Percentiles rank a stretch among this genome's conserved stretches.
Evolutionary conservation across 306 rosid species (phyloP).

Genomic region (Begonia masoniana): DNA sequence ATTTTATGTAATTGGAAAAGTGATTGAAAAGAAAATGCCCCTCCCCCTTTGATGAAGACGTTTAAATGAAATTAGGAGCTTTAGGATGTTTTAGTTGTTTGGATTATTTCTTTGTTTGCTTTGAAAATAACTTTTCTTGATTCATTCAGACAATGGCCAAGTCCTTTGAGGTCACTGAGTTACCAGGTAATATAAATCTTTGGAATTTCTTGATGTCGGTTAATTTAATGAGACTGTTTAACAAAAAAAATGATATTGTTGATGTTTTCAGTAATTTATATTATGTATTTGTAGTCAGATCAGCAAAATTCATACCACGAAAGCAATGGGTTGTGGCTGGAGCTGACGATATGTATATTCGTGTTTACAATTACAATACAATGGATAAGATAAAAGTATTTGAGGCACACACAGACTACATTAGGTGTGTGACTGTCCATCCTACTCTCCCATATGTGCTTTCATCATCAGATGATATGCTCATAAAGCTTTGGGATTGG

Average conservation of each 20-base stretch:
- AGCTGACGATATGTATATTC: conserved; percentile 95
- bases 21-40: too few relatives aligned
- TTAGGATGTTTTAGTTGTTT: neutral
- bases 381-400: conserved; percentile 95
- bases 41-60: too few relatives aligned
- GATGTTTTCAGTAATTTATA: neutral
- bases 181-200: conserved; percentile 57
- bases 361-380: conserved; percentile 96
- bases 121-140: too few relatives aligned
- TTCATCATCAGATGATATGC: conserved; percentile 99
- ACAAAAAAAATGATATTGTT: too few relatives aligned
- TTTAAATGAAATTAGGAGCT: too few relatives aligned
- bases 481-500: conserved; percentile 99
- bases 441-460: conserved; percentile 94
- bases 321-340: conserved; percentile 99
- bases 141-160: conserved; percentile 79
- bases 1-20: neutral
- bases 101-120: neutral
- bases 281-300: conserved; percentile 66
- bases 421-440: conserved; percentile 97
- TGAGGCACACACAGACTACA: conserved; percentile 98
- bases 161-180: conserved; percentile 96
- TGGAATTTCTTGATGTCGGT: conserved; percentile 4
- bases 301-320: conserved; percentile 96
- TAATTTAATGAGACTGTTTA: neutral